Percentiles rank a stretch among this genome's conserved stretches.
Conservation (phyloP, 2,329 filamentous ascomycete species). For the Fusarium decemcellulare region DNA sequence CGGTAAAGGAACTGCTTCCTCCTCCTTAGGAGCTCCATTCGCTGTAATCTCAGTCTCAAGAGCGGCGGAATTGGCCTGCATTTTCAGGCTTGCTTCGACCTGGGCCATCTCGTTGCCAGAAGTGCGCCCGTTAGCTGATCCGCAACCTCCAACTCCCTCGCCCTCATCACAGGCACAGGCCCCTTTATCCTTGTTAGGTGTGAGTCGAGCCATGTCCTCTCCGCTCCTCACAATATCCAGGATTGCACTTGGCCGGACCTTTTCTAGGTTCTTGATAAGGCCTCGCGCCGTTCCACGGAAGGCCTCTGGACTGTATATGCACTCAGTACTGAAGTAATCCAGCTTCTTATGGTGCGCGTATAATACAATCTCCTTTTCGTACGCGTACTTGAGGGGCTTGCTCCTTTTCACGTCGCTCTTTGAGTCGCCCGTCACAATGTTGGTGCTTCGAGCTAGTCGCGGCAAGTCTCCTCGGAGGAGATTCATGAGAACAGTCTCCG, state of each 20-base stretch:
- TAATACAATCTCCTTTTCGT: conserved; percentile 98
- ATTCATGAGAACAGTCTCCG: conserved; percentile 99
- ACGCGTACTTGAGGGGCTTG: conserved; percentile 98
- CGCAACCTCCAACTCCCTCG: conserved; percentile 76
- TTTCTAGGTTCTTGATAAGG: conserved; percentile 95
- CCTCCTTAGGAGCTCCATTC: conserved; percentile 41
- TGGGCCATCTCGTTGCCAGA: conserved; percentile 84
- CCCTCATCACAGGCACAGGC: conserved; percentile 55
- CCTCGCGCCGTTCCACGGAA: conserved; percentile 93
- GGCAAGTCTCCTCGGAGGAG: conserved; percentile 91
- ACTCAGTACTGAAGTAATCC: conserved; percentile 98
- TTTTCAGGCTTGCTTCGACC: conserved; percentile 73
- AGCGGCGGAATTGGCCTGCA: conserved; percentile 31
- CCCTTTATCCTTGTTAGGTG: conserved; percentile 55
- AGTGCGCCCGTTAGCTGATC: conserved; percentile 72
- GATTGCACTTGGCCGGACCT: conserved; percentile 93
- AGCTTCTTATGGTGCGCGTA: conserved; percentile 98
- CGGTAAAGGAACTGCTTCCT: conserved; percentile 52
- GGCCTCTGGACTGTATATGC: conserved; percentile 97
- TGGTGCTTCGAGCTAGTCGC: conserved; percentile 88
- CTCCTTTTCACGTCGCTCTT: conserved; percentile 93
- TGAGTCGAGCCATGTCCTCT: conserved; percentile 93
- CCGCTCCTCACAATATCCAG: conserved; percentile 95
- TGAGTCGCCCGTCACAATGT: conserved; percentile 84
- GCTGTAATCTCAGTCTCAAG: conserved; percentile 53